Percentiles rank a stretch among this genome's conserved stretches.
Evolutionary conservation across 1,284 basidiomycete genomes (phyloP).

Genomic region (Marasmius tenuissimus): DNA sequence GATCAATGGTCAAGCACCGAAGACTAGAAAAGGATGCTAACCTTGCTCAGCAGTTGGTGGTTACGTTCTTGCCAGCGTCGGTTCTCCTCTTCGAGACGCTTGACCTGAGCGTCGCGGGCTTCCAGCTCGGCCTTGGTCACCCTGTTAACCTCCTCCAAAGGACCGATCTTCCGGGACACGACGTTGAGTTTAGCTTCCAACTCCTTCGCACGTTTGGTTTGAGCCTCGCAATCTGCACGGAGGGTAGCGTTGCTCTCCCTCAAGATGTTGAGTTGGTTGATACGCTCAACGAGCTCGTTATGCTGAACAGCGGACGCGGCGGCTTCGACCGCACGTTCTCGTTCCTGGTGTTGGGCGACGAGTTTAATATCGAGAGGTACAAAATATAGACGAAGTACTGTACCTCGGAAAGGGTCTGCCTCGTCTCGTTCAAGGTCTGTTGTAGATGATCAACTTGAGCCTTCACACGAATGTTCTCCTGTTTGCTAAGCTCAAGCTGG

Average conservation of each 20-base stretch:
- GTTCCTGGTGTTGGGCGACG: slow-evolving; percentile 54
- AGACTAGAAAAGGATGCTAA: slow-evolving; percentile 22
- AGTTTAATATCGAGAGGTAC: neutral
- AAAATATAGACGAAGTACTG: slow-evolving; percentile 32
- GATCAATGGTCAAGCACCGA: slow-evolving; percentile 5
- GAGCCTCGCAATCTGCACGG: slow-evolving; percentile 70
- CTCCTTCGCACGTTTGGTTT: slow-evolving; percentile 64
- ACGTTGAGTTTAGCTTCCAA: slow-evolving; percentile 66
- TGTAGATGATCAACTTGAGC: slow-evolving; percentile 74
- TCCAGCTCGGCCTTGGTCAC: slow-evolving; percentile 74
- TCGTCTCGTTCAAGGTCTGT: slow-evolving; percentile 69
- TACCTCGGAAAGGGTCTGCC: slow-evolving; percentile 66
- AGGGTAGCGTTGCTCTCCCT: slow-evolving; percentile 89
- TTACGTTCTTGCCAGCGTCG: slow-evolving; percentile 87
- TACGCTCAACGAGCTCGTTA: slow-evolving; percentile 82
- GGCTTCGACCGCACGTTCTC: slow-evolving; percentile 69
- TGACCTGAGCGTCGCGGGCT: slow-evolving; percentile 67
- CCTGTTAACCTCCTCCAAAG: slow-evolving; percentile 72
- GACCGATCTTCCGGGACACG: slow-evolving; percentile 68
- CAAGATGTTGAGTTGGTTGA: slow-evolving; percentile 84
- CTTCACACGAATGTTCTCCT: slow-evolving; percentile 79
- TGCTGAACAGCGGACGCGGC: slow-evolving; percentile 80
- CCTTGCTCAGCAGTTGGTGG: slow-evolving; percentile 78
- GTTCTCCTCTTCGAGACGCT: slow-evolving; percentile 77
- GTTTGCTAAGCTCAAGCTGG: slow-evolving; percentile 83